These are phyloP conservation scores for Hygrophila difformis DNA, from an alignment of 257 asterid genomes.

Conservation along the genomic window DNA sequence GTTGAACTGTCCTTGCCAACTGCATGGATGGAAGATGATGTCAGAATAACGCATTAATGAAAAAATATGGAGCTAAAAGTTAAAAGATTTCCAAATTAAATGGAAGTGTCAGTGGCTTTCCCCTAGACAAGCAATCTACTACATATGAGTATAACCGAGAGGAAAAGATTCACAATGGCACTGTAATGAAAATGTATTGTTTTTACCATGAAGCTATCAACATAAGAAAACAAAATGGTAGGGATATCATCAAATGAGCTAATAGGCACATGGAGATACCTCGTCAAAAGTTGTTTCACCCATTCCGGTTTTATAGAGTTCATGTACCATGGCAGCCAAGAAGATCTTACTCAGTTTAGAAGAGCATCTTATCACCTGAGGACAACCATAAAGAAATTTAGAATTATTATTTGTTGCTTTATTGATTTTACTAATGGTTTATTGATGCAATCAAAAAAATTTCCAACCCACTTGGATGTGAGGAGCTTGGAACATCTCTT, in stretches of 20 bases:
- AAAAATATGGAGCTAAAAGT: no score
- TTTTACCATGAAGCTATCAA: no score
- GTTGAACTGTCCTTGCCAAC: constrained; percentile 60
- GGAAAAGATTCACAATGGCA: no score
- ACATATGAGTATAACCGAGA: no score
- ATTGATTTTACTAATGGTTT: neutral
- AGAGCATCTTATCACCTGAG: constrained; percentile 71
- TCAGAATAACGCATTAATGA: neutral
- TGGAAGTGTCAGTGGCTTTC: neutral
- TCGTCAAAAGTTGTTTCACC: constrained; percentile 90
- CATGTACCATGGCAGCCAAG: constrained; percentile 96
- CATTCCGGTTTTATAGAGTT: constrained; percentile 92
- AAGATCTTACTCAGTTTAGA: constrained; percentile 76
- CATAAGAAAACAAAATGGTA: neutral
- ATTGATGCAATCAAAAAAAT: constrained; percentile 4
- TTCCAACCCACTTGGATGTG: constrained; percentile 74
- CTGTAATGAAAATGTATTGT: neutral
- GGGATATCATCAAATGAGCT: constrained; percentile 1
- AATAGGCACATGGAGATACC: no score
- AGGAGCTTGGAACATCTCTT: constrained; percentile 99
- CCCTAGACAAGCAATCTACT: neutral
- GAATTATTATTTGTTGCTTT: neutral
- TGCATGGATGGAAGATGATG: constrained; percentile 26
- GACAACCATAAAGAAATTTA: constrained; percentile 7
- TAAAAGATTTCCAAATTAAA: no score